A percentile compares a stretch with the other conserved stretches of the same genome.
Conservation (phyloP, 2,329 filamentous ascomycete genomes). For the Pseudocercospora crystallina region DNA sequence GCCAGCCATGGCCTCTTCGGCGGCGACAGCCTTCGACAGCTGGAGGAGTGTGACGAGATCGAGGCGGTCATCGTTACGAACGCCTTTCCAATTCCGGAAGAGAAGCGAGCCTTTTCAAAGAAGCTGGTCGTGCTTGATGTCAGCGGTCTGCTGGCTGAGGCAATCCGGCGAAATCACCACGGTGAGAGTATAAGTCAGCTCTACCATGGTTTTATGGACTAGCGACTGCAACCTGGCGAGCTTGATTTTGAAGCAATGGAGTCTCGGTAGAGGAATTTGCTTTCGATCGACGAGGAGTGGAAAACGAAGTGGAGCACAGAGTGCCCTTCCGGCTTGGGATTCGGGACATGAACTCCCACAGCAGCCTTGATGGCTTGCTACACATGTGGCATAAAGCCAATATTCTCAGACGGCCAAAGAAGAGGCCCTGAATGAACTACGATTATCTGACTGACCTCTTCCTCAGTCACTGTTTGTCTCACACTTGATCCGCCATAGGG, state of each 20-base stretch:
- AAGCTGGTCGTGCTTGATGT: slow-evolving; percentile 91
- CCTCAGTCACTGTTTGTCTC: background rate
- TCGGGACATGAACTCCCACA: too few species aligned
- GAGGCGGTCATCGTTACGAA: slow-evolving; percentile 94
- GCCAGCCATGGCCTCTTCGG: slow-evolving; percentile 95
- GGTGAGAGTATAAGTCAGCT: slow-evolving; percentile 72
- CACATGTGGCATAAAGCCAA: too few species aligned
- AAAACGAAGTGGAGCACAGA: too few species aligned
- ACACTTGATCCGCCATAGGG: background rate
- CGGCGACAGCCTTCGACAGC: slow-evolving; percentile 81
- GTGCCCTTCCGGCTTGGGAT: too few species aligned
- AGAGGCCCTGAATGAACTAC: too few species aligned
- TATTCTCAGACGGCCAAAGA: too few species aligned
- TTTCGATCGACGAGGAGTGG: background rate
- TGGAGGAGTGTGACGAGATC: slow-evolving; percentile 91
- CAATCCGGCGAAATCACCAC: slow-evolving; percentile 93
- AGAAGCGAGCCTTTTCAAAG: slow-evolving; percentile 66
- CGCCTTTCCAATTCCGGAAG: slow-evolving; percentile 84
- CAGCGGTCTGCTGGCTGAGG: slow-evolving; percentile 82
- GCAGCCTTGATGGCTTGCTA: too few species aligned
- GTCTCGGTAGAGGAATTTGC: background rate
- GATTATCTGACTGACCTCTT: too few species aligned
- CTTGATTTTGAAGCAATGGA: background rate
- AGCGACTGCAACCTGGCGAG: background rate
- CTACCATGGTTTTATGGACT: slow-evolving; percentile 46